Evolutionary conservation across 1,284 basidiomycete species (phyloP).

Genomic region (Rhodotorula sp.): DNA sequence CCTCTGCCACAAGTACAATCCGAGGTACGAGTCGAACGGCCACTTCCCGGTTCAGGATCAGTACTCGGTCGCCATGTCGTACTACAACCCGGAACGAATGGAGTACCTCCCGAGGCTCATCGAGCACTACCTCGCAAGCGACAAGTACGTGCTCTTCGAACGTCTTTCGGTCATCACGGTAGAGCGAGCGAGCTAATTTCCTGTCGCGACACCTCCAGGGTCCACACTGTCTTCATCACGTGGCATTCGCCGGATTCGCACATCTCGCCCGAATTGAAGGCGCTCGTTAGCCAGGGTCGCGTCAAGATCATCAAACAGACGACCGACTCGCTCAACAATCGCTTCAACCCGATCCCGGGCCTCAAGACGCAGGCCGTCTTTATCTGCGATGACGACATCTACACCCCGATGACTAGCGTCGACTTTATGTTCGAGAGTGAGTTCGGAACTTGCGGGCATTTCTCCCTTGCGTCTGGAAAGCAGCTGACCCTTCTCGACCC

Average conservation of each 20-base stretch:
- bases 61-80: constrained; percentile 10
- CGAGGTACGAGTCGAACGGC: constrained; percentile 2
- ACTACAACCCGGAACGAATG: constrained; percentile 9
- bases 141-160: not conserved
- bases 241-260: not conserved
- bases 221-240: constrained; percentile 6
- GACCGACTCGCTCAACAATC: constrained; percentile 10
- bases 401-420: not conserved
- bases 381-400: constrained; percentile 12
- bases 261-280: not conserved
- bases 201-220: not conserved
- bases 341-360: constrained; percentile 8
- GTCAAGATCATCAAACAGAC: constrained; percentile 4
- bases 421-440: constrained; percentile 6
- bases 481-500: too few relatives aligned
- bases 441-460: not conserved
- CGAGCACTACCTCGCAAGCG: constrained; percentile 2
- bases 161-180: too few relatives aligned
- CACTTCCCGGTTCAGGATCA: constrained; percentile 6
- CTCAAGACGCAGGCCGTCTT: constrained; percentile 14
- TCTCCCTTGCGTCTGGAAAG: too few relatives aligned
- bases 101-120: constrained; percentile 1
- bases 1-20: constrained; percentile 3
- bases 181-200: too few relatives aligned
- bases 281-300: not conserved